Evolutionary conservation across 345 rosid genomes (phyloP).

Genomic region (Carallia pectinifolia): DNA sequence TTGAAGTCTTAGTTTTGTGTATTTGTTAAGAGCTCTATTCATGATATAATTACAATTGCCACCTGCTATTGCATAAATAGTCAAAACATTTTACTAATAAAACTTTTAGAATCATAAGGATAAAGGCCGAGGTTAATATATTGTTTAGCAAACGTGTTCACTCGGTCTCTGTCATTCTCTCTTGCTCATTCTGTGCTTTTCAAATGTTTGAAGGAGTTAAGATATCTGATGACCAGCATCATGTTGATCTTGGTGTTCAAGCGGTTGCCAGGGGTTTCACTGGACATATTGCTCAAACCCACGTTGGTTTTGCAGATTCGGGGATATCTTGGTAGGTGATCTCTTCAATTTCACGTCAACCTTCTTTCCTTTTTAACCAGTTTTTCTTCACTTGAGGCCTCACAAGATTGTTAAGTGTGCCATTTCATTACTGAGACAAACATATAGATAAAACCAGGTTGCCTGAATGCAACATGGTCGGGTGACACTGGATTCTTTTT

Average conservation of each 20-base stretch:
- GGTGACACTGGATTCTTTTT: too few relatives aligned
- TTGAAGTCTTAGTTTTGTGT: background rate
- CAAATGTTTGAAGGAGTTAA: constrained; percentile 19
- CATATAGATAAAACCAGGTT: too few relatives aligned
- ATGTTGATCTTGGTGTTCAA: background rate
- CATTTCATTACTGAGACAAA: background rate
- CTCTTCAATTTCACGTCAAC: background rate
- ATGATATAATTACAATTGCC: too few relatives aligned
- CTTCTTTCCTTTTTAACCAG: background rate
- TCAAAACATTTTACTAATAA: too few relatives aligned
- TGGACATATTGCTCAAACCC: constrained; percentile 10
- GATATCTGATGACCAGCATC: constrained; percentile 11
- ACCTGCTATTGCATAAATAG: too few relatives aligned
- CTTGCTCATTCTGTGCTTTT: background rate
- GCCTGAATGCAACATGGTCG: too few relatives aligned
- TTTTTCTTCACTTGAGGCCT: background rate
- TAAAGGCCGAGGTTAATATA: background rate
- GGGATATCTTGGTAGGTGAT: constrained; percentile 19
- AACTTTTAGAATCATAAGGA: too few relatives aligned
- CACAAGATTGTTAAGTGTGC: background rate
- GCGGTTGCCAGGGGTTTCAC: constrained; percentile 7
- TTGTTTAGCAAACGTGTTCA: constrained; percentile 5
- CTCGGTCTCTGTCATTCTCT: constrained; percentile 2
- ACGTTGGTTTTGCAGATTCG: constrained; percentile 15
- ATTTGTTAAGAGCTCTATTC: background rate